A percentile compares a stretch with the other conserved stretches of the same genome.
Evolutionary conservation across 768 basidiomycete genomes (phyloP).

Genomic region (Pleurotus tuoliensis): DNA sequence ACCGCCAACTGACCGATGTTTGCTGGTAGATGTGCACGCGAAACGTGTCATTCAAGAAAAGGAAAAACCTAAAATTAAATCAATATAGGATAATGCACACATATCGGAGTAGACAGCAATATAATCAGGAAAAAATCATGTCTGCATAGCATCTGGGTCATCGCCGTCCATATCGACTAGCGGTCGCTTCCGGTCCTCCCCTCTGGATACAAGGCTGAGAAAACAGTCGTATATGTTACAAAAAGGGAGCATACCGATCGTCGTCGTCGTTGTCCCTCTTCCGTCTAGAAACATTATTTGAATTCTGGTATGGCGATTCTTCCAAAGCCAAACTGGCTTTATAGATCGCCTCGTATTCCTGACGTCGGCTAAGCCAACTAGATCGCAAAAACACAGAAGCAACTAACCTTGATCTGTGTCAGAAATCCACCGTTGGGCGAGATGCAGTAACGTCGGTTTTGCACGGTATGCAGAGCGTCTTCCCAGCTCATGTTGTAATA

Average conservation of each 20-base stretch:
- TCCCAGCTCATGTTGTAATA: conserved; percentile 80
- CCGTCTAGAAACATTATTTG: conserved; percentile 47
- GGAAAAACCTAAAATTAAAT: conserved; percentile 80
- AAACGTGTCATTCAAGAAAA: conserved; percentile 80
- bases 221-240: conserved; percentile 9
- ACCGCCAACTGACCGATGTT: too few species aligned
- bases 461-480: conserved; percentile 83
- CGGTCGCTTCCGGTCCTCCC: conserved; percentile 44
- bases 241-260: conserved; percentile 20
- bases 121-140: conserved; percentile 24
- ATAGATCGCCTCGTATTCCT: conserved; percentile 96
- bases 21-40: conserved; percentile 62
- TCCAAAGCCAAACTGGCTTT: conserved; percentile 71
- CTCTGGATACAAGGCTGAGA: not conserved
- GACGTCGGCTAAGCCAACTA: not conserved
- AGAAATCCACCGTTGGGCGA: conserved; percentile 90
- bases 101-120: conserved; percentile 9
- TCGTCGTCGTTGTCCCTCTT: conserved; percentile 74
- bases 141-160: conserved; percentile 50
- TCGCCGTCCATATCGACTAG: conserved; percentile 31
- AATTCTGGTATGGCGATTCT: conserved; percentile 41
- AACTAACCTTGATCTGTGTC: conserved; percentile 81
- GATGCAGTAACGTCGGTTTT: conserved; percentile 90
- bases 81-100: conserved; percentile 39
- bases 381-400: not conserved